Percentiles rank a stretch among this genome's conserved stretches.
phyloP scores from a whole-genome alignment of 2,329 filamentous ascomycete genomes.

The Arthrobotrys megalospora region DNA sequence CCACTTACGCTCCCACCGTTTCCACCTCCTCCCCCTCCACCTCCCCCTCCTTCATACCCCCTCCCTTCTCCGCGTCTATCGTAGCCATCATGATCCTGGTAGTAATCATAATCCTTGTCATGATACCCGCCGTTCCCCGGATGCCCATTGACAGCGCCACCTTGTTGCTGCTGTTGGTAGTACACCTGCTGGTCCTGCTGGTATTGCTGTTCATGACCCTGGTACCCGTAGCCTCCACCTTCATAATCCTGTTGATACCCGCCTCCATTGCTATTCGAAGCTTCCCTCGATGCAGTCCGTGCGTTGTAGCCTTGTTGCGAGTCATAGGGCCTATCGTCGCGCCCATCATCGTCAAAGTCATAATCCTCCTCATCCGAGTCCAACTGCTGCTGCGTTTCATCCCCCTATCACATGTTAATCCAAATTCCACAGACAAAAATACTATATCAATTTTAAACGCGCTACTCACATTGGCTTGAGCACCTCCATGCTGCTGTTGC shows the following conservation, averaged over 20 bases:
- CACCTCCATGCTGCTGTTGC: constrained; percentile 47
- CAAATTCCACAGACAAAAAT: background rate
- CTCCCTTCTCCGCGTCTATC: constrained; percentile 29
- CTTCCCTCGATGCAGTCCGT: constrained; percentile 42
- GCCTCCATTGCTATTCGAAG: constrained; percentile 36
- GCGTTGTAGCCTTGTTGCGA: constrained; percentile 44
- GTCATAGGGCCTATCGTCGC: constrained; percentile 64
- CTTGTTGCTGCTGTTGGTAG: constrained; percentile 57
- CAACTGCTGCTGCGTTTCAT: constrained; percentile 63
- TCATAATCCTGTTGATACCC: constrained; percentile 70
- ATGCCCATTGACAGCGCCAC: constrained; percentile 36
- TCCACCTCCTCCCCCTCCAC: background rate
- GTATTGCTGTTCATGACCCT: constrained; percentile 63
- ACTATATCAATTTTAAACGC: constrained; percentile 57
- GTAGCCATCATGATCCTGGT: constrained; percentile 47
- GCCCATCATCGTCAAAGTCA: constrained; percentile 57
- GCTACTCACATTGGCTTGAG: constrained; percentile 53
- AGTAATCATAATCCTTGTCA: constrained; percentile 56
- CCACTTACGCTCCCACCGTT: constrained; percentile 34
- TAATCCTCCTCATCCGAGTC: constrained; percentile 66
- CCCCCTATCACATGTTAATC: constrained; percentile 50
- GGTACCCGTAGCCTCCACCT: constrained; percentile 70
- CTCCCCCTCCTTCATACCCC: constrained; percentile 2
- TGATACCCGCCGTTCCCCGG: constrained; percentile 41
- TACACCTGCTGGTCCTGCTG: constrained; percentile 61